phyloP scores from a whole-genome alignment of 73 alveolate genomes.

The Tetrahymena malaccensis region DNA sequence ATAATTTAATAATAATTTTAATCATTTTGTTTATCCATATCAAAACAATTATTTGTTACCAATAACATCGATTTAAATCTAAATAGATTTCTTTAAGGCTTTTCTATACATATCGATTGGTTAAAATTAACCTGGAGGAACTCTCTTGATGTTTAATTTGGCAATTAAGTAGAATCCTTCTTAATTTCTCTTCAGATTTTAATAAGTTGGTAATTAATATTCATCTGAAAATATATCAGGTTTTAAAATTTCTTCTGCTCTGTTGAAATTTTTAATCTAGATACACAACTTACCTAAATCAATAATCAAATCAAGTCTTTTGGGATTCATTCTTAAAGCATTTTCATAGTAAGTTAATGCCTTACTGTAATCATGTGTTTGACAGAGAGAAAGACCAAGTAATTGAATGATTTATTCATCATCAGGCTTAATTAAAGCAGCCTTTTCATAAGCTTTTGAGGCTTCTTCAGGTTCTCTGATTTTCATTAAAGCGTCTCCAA shows the following conservation, averaged over 20 bases:
- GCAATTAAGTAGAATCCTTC: slow-evolving; percentile 23
- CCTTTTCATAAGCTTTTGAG: slow-evolving; percentile 80
- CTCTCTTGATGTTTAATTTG: background rate
- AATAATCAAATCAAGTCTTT: slow-evolving; percentile 59
- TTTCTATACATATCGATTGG: background rate
- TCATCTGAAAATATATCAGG: slow-evolving; percentile 29
- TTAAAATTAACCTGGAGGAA: background rate
- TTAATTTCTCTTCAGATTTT: background rate
- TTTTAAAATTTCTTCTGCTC: slow-evolving; percentile 62
- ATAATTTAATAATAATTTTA: background rate
- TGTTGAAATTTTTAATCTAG: slow-evolving; percentile 61
- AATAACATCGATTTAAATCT: background rate
- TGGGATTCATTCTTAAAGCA: slow-evolving; percentile 58
- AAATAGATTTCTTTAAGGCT: background rate
- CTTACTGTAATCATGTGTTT: slow-evolving; percentile 93
- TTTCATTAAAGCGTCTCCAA: slow-evolving; percentile 94
- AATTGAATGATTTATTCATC: slow-evolving; percentile 79
- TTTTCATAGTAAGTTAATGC: slow-evolving; percentile 87
- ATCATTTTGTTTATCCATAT: background rate
- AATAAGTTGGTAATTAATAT: slow-evolving; percentile 3
- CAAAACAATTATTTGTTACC: too few relatives aligned
- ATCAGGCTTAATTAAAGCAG: slow-evolving; percentile 66
- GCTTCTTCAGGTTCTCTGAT: slow-evolving; percentile 98
- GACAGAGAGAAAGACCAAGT: slow-evolving; percentile 87
- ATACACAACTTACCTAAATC: slow-evolving; percentile 70